phyloP scores from a whole-genome alignment of 139 green algal species.

The Dunaliella primolecta region DNA sequence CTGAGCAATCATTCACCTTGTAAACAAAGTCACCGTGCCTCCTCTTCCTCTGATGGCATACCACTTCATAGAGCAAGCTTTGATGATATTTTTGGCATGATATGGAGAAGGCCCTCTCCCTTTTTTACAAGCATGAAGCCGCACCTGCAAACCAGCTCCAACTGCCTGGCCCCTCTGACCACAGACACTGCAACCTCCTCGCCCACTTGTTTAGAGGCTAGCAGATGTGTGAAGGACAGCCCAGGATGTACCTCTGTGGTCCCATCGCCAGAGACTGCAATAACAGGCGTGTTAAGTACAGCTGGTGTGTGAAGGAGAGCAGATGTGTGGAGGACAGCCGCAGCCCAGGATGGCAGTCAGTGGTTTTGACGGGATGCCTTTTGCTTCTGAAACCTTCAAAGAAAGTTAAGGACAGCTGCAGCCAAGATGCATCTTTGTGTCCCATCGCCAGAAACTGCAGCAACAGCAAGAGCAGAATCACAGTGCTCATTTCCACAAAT shows the following conservation, averaged over 20 bases:
- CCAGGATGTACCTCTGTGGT: neutral
- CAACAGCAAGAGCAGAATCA: too few relatives aligned
- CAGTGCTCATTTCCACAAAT: too few relatives aligned
- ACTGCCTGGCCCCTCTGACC: neutral
- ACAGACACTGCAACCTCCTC: neutral
- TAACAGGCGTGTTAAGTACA: neutral
- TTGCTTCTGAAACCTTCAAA: too few relatives aligned
- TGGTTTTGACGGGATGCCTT: too few relatives aligned
- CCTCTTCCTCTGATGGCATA: neutral
- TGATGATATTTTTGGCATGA: too few relatives aligned
- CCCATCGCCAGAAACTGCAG: neutral
- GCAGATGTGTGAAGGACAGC: neutral
- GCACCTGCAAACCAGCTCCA: neutral
- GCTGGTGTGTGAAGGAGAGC: neutral
- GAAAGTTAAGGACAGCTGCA: too few relatives aligned
- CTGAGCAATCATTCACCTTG: neutral
- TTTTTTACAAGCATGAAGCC: neutral
- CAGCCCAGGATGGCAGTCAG: too few relatives aligned
- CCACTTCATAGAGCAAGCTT: neutral
- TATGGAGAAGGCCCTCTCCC: too few relatives aligned
- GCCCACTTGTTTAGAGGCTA: neutral
- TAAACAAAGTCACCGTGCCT: neutral
- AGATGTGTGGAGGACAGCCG: too few relatives aligned
- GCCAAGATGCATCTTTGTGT: neutral
- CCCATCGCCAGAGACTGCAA: neutral